Base-by-base conservation (phyloP, 1,139 yeast genomes). In the Sugiyamaella grinbergsii region DNA sequence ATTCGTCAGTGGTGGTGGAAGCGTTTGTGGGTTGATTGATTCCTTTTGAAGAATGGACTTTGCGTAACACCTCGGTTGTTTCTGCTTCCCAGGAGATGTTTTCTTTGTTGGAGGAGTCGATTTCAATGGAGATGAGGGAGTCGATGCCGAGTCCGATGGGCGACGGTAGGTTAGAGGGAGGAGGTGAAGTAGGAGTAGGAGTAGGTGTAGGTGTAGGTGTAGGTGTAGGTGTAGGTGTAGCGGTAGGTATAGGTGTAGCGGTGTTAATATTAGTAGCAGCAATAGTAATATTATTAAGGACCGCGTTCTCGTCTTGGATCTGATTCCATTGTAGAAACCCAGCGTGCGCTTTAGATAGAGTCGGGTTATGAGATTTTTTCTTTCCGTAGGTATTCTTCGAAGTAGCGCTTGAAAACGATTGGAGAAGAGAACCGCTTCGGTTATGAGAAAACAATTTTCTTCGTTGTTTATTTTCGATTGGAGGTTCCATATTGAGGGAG, bases 321-420 rank as follows among this genome's bases (percentile, higher is more conserved):
- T 55, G 57, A 32, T 52, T 52, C 64, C 64, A 61, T 13, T 56
- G 55, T 49, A 56, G 56, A 29, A 54, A 54, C 20, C 57, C 62
- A 16, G 53, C 47, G 26, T 58, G 59, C 15, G 57, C 51, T 49
- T 55, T 60, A n/a, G 60, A 50, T 44, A 60, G 40, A 5, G 51
- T 54, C 7, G 62, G 54, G 31, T 55, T 53, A 42, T 56, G 61
- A 19, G 51, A 43, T n/a, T 39, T 41, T 26, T 56, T 53, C 42
- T 50, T 54, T 29, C 63, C 62, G 47, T 59, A 59, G 2, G 62
- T 58, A 33, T 58, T 41, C 15, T 44, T 49, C n/a, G 47, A 24
- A 3, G 38, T 13, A 6, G 50, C 13, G 8, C 37, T 20, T 4
- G 55, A 52, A 33, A 52, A 49, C 19, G 55, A 49, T 32, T 49